Evolutionary conservation across 208 protist species (phyloP).

Genomic region (Acanthamoeba healyi): DNA sequence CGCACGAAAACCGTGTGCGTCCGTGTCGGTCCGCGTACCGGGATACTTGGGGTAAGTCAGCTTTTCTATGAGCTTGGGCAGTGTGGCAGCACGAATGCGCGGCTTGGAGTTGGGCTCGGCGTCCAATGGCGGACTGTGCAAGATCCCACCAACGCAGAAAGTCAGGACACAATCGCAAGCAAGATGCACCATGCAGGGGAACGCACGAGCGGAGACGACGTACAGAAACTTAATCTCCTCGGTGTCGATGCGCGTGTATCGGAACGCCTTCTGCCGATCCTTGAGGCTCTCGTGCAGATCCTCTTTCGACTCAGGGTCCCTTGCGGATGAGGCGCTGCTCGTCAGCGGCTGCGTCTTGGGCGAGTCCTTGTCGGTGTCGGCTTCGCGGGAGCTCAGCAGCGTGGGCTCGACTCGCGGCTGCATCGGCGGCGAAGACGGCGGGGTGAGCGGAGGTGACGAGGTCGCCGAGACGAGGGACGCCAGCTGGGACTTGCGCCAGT

Average conservation of each 20-base stretch:
- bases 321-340: no score
- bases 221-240: conserved; percentile 43
- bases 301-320: not conserved
- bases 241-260: conserved; percentile 28
- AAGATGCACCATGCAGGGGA: no score
- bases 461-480: not conserved
- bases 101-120: conserved; percentile 4
- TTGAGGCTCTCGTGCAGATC: conserved; percentile 33
- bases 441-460: not conserved
- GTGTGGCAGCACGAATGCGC: conserved; percentile 32
- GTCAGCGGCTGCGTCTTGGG: not conserved
- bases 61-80: conserved; percentile 32
- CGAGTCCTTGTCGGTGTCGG: not conserved
- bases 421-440: no score
- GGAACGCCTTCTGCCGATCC: conserved; percentile 11
- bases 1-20: no score
- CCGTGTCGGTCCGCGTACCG: not conserved
- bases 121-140: not conserved
- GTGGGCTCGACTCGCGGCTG: no score
- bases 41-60: conserved; percentile 63
- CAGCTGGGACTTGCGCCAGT: not conserved
- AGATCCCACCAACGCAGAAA: no score
- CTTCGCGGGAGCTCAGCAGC: not conserved
- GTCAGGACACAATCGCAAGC: not conserved
- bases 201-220: no score